phyloP scores from a whole-genome alignment of 306 rosid species.

The Macrotyloma uniflorum region DNA sequence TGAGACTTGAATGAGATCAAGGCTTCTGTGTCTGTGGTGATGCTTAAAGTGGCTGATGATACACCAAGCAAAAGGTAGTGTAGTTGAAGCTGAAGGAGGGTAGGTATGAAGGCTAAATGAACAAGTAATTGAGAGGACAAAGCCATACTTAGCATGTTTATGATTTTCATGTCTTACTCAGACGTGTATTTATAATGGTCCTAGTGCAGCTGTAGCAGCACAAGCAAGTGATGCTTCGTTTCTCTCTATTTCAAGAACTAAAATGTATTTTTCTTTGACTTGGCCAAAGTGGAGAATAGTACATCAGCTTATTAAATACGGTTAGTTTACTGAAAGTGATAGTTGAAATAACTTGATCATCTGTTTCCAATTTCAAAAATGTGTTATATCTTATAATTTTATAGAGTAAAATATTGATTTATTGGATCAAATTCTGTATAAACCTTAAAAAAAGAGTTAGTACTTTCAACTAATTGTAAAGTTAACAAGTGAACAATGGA shows the following conservation, averaged over 20 bases:
- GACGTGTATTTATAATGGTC: conserved; percentile 14
- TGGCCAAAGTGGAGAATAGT: background rate
- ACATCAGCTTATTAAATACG: background rate
- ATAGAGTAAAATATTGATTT: too few relatives aligned
- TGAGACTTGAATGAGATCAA: conserved; percentile 59
- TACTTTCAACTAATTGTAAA: too few relatives aligned
- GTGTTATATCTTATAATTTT: too few relatives aligned
- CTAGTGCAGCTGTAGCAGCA: background rate
- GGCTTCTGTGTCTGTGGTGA: conserved; percentile 62
- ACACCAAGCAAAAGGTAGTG: conserved; percentile 23
- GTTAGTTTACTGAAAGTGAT: background rate
- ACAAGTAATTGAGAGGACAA: conserved; percentile 18
- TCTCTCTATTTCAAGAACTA: too few relatives aligned
- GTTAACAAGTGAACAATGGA: too few relatives aligned
- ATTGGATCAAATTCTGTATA: too few relatives aligned
- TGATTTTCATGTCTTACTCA: background rate
- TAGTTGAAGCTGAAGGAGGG: background rate
- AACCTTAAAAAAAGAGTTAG: too few relatives aligned
- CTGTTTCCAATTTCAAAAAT: too few relatives aligned
- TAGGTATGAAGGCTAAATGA: conserved; percentile 30
- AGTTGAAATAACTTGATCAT: too few relatives aligned
- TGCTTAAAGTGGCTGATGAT: conserved; percentile 46
- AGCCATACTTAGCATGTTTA: conserved; percentile 40
- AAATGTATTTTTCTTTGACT: too few relatives aligned
- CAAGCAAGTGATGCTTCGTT: background rate